Evolutionary conservation across 208 protist species (phyloP), one percentile per base, ranked within the genome.

Genomic region (Leishmania aethiopica): DNA sequence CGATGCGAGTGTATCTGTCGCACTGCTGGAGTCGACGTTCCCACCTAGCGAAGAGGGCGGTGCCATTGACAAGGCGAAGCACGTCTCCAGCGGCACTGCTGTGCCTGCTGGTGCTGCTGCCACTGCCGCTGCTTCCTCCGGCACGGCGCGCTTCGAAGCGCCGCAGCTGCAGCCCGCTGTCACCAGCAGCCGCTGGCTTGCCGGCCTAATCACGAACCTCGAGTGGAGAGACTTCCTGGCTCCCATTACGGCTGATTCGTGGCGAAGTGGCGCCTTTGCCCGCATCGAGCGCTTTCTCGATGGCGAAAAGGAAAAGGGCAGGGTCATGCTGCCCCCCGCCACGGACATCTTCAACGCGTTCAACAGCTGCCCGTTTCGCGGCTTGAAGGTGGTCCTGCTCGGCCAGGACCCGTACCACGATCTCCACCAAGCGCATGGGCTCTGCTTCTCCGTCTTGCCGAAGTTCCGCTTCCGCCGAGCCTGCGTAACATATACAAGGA

Each of bases 401-500:
- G 99, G 99, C 22, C 99, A 99, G 85, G 99, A 99, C 86, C 98
- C 98, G 13, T 99, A 99, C 85, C 96, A 98, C 79, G 86, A 94
- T 53, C 79, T 92, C 71, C 93, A 96, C 51, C 98, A 99, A 84
- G 99, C 99, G 0, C 98, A 99, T 86, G 99, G 99, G 3, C 87
- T 99, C 22, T 95, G 94, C 77, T 99, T 99, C 86, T 99, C 95
- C 7, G 99, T 99, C 2, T 84, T 88, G 22, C 93, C 15, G 99
- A 98, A 25, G 91, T 99, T 0, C 51, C 79, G 17, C 66, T 86
- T 19, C 97, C 98, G 60, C 96, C 93, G 53, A 98, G 92, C 72
- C 86, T 99, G 42, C 78, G 89, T n/a, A 99, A 99, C 86, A 99
- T 99, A 57, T 99, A 98, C 91, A 98, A 98, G 88, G 98, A 99